Evolutionary conservation across 2,329 filamentous ascomycete species (phyloP).

Genomic region (Diaporthe sp.): DNA sequence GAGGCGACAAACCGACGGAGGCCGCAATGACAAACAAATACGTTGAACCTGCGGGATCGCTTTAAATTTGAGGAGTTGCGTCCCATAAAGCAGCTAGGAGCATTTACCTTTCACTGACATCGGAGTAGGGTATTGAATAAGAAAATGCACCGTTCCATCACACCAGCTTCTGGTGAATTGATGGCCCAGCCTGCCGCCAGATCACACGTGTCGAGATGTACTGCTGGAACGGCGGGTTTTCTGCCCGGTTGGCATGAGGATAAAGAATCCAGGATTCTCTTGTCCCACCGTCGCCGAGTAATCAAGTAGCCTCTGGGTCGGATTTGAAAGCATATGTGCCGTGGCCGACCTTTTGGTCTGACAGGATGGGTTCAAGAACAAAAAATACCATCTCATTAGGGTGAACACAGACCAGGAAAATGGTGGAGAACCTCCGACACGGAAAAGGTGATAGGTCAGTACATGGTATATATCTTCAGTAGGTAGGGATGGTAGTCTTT

Average conservation of each 20-base stretch:
- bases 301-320: too few relatives aligned
- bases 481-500: neutral
- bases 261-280: neutral
- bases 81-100: neutral
- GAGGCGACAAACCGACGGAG: neutral
- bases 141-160: neutral
- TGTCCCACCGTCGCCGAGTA: neutral
- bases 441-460: neutral
- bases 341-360: neutral
- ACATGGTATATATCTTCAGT: neutral
- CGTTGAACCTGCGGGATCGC: neutral
- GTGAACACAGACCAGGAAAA: neutral
- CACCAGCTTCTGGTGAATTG: neutral
- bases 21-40: neutral
- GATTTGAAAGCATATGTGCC: neutral
- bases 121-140: too few relatives aligned
- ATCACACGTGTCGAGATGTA: neutral
- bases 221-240: neutral
- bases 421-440: neutral
- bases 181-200: neutral
- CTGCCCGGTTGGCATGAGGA: neutral
- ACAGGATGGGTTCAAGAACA: neutral
- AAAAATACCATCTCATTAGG: neutral
- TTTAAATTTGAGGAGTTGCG: neutral
- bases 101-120: neutral